phyloP scores from a whole-genome alignment of 768 basidiomycete genomes.

The Leccinellum albellum region DNA sequence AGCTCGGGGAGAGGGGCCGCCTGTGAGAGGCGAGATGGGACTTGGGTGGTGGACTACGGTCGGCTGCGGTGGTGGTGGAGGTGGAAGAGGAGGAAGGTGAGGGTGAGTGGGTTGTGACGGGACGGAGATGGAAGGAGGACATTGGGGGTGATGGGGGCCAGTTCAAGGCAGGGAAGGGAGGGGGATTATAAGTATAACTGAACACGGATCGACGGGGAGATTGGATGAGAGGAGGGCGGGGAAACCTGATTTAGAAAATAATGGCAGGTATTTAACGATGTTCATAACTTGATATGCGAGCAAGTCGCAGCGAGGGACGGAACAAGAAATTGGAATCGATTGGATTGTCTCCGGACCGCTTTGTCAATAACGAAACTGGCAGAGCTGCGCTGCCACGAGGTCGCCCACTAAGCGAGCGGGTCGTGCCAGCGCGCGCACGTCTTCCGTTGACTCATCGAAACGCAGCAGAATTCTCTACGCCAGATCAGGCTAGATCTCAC shows the following conservation, averaged over 20 bases:
- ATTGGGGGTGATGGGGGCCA: slow-evolving; percentile 38
- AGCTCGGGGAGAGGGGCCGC: slow-evolving; percentile 61
- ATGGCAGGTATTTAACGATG: neutral
- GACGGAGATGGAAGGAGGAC: slow-evolving; percentile 54
- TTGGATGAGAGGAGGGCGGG: slow-evolving; percentile 9
- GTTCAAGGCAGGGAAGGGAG: slow-evolving; percentile 1
- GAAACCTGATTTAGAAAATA: slow-evolving; percentile 10
- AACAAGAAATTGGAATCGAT: slow-evolving; percentile 9
- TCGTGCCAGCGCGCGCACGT: slow-evolving; percentile 17
- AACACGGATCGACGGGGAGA: slow-evolving; percentile 22
- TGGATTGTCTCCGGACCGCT: slow-evolving; percentile 23
- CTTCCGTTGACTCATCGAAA: slow-evolving; percentile 19
- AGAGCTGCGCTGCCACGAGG: slow-evolving; percentile 27
- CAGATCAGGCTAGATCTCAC: slow-evolving; percentile 22
- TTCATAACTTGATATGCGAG: neutral
- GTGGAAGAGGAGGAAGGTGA: slow-evolving; percentile 56
- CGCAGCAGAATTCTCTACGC: slow-evolving; percentile 2
- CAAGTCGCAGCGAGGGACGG: slow-evolving; percentile 14
- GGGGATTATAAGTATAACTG: slow-evolving; percentile 27
- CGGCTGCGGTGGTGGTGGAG: slow-evolving; percentile 44
- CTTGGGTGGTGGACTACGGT: slow-evolving; percentile 36
- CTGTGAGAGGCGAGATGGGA: slow-evolving; percentile 33
- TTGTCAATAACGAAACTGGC: slow-evolving; percentile 16
- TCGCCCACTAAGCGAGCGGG: slow-evolving; percentile 16
- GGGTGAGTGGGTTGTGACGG: slow-evolving; percentile 45